Base-by-base conservation (phyloP, 495 filamentous ascomycete species). In the Penicillium atrosanguineum region DNA sequence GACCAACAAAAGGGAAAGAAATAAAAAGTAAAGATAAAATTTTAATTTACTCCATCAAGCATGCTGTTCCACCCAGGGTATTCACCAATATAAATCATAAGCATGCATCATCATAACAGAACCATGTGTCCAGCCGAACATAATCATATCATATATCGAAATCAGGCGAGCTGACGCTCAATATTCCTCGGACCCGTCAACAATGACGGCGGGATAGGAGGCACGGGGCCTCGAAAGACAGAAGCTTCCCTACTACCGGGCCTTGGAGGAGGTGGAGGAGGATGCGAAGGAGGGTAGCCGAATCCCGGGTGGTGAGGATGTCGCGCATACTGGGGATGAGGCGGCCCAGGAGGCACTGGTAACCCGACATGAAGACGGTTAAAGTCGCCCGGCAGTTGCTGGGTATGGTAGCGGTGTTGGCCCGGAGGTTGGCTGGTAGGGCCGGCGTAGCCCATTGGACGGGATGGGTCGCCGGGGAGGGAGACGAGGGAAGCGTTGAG, bases 401-500 rank as follows among this genome's bases (percentile, higher is more conserved):
- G 64, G 7, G 58, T 23, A 18, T 57, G 64, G 34, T 67, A 65
- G 40, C 56, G 52, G 44, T 60, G 56, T 48, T 56, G 56, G 25
- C 46, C 52, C 18, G 43, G 12, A 19, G 50, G 55, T 7, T 44
- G 41, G 15, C 53, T 38, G 48, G 40, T 31, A 47, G 55, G 48
- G 52, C 46, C 19, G 37, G 50, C 36, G 52, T 62, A 73, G 19
- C 62, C 55, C 31, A 68, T 48, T 4, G 66, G 57, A 8, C 64
- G 67, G 34, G 64, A 55, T 11, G 69, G 66, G 29, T 62, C 56
- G 26, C 69, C 71, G 16, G 75, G 74, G 7, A 79, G 68, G 21
- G 64, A 60, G 44, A 79, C 66, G 15, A 63, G 58, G 14, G 65
- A 68, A 26, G 76, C 75, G 19, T 72, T 80, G 6, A 97, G 75